A percentile compares a stretch with the other conserved stretches of the same genome.
phyloP scores from a whole-genome alignment of 305 asterid genomes.

The Solanum hybrid region DNA sequence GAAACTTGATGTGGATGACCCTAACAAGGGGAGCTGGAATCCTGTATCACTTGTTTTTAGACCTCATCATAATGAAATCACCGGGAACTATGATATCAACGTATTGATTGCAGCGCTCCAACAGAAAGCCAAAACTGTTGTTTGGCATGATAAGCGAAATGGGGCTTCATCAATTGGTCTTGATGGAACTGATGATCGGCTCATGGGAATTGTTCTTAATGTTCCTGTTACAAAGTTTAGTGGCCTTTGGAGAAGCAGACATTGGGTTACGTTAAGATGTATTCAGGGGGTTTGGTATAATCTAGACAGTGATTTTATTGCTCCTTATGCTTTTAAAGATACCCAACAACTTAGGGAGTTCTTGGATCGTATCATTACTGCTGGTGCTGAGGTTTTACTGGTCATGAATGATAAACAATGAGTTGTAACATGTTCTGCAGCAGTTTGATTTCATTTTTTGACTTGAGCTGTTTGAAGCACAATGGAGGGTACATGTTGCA shows the following conservation, averaged over 20 bases:
- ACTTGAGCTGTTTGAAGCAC: background rate
- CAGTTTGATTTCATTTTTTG: background rate
- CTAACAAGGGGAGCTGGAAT: conserved; percentile 45
- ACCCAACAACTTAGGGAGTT: conserved; percentile 33
- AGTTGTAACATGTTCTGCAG: background rate
- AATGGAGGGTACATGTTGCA: background rate
- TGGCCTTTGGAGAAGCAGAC: conserved; percentile 68
- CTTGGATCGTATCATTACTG: conserved; percentile 35
- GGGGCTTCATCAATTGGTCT: conserved; percentile 52
- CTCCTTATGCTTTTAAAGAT: conserved; percentile 37
- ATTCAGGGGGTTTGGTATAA: conserved; percentile 68
- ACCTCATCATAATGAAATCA: conserved; percentile 71
- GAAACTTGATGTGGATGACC: conserved; percentile 59
- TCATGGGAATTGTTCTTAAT: conserved; percentile 67
- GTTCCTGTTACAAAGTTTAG: conserved; percentile 54
- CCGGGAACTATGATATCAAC: conserved; percentile 82
- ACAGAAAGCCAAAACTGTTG: conserved; percentile 53
- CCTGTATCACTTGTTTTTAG: conserved; percentile 48
- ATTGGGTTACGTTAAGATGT: conserved; percentile 67
- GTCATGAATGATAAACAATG: conserved; percentile 36
- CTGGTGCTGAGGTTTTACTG: conserved; percentile 65
- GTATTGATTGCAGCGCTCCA: conserved; percentile 71
- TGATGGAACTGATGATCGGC: conserved; percentile 29
- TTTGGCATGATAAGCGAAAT: conserved; percentile 70
- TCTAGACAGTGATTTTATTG: conserved; percentile 68